Evolutionary conservation across 257 asterid genomes (phyloP).

Genomic region (Gentiana dahurica): DNA sequence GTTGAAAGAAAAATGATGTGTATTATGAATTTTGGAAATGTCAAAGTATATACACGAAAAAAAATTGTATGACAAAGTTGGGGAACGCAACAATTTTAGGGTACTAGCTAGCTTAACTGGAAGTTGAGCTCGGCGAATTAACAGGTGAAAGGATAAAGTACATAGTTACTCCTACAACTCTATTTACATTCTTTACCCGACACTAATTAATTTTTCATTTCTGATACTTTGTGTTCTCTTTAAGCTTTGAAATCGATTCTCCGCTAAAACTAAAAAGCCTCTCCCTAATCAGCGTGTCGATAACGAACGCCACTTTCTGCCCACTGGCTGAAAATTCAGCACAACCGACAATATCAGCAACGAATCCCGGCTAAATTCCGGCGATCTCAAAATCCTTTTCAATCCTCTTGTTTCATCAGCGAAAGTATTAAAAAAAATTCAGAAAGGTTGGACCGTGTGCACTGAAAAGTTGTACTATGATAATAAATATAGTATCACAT

Average conservation of each 20-base stretch:
- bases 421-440: conserved; percentile 56
- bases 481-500: too few species aligned
- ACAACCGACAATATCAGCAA: conserved; percentile 44
- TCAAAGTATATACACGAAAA: too few species aligned
- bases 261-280: conserved; percentile 57
- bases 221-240: conserved; percentile 29
- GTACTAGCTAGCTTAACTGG: too few species aligned
- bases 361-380: conserved; percentile 58
- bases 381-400: conserved; percentile 26
- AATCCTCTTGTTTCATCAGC: conserved; percentile 46
- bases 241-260: conserved; percentile 47
- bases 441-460: conserved; percentile 53
- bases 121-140: too few species aligned
- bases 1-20: too few species aligned
- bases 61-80: too few species aligned
- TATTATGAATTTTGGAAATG: too few species aligned
- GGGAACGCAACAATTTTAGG: too few species aligned
- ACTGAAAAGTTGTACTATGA: too few species aligned
- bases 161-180: too few species aligned
- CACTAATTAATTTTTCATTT: conserved; percentile 13
- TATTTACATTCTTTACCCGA: too few species aligned
- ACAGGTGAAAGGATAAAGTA: too few species aligned
- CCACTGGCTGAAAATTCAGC: conserved; percentile 49
- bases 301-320: conserved; percentile 38
- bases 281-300: conserved; percentile 48